phyloP scores from a whole-genome alignment of 371 early-diverging fungal species.

The Circinella umbellata region DNA sequence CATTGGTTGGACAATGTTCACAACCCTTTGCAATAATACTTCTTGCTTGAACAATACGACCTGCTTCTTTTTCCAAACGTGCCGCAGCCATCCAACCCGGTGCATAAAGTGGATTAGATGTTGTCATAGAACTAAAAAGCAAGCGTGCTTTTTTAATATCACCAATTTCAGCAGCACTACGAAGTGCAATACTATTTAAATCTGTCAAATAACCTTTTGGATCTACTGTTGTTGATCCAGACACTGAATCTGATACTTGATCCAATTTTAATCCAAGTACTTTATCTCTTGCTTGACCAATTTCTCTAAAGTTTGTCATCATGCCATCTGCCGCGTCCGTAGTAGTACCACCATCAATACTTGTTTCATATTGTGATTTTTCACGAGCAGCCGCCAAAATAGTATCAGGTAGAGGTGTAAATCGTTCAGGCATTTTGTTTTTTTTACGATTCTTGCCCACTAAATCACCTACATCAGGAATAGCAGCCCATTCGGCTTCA shows the following conservation, averaged over 20 bases:
- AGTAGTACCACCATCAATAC: slow-evolving; percentile 56
- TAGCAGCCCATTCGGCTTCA: slow-evolving; percentile 87
- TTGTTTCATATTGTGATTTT: slow-evolving; percentile 56
- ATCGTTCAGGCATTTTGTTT: slow-evolving; percentile 68
- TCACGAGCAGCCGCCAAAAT: slow-evolving; percentile 72
- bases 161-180: slow-evolving; percentile 90
- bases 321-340: slow-evolving; percentile 58
- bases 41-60: slow-evolving; percentile 83
- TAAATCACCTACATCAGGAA: slow-evolving; percentile 94
- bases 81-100: slow-evolving; percentile 99
- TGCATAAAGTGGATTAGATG: slow-evolving; percentile 93
- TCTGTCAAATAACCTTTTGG: slow-evolving; percentile 96
- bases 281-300: slow-evolving; percentile 93
- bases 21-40: slow-evolving; percentile 90
- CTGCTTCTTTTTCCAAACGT: slow-evolving; percentile 93
- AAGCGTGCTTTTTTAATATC: slow-evolving; percentile 93
- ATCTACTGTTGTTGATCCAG: slow-evolving; percentile 87
- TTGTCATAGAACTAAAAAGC: slow-evolving; percentile 87
- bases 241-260: slow-evolving; percentile 76
- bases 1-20: slow-evolving; percentile 91
- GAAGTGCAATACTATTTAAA: slow-evolving; percentile 81
- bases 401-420: slow-evolving; percentile 87
- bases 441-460: slow-evolving; percentile 81
- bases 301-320: slow-evolving; percentile 88
- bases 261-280: slow-evolving; percentile 89